Conservation (phyloP, 306 rosid genomes). For the cucumber (Cucumis sativus) region Cucumber_9930_V3 NC_026655.2:4689001-4689500, state of each 20-base stretch:
- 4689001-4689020: constrained; percentile 2
- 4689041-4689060: no score
- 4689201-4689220: no score
- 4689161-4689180: constrained; percentile 11
- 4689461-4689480: neutral
- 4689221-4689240: neutral
- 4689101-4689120: constrained; percentile 7
- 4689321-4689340: neutral
- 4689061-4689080: no score
- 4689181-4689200: neutral
- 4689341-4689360: neutral
- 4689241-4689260: neutral
- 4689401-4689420: neutral
- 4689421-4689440: neutral
- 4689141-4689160: neutral
- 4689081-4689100: neutral
- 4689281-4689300: neutral
- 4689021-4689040: neutral
- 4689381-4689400: neutral
- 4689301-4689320: neutral
- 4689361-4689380: neutral
- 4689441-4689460: neutral
- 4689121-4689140: constrained; percentile 8
- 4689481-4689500: neutral
- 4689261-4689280: constrained; percentile 1